Conservation (phyloP, 1,139 yeast species). For the Hemisphaericaspora xylanilytica region DNA sequence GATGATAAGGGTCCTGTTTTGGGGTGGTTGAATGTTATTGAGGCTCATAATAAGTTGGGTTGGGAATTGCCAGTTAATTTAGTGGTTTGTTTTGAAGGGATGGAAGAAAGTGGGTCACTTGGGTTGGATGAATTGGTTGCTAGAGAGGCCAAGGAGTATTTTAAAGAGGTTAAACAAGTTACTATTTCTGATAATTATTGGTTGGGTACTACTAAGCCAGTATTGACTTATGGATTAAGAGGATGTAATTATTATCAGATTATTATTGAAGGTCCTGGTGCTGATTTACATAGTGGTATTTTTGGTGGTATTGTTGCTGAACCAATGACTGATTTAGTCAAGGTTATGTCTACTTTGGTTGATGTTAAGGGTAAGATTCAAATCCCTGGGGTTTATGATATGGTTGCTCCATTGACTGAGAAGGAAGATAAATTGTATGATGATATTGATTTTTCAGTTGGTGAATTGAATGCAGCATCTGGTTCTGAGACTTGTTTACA, state of each 20-base stretch:
- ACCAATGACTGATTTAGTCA: slow-evolving; percentile 92
- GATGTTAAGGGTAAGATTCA: slow-evolving; percentile 76
- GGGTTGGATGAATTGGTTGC: slow-evolving; percentile 85
- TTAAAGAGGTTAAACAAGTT: slow-evolving; percentile 87
- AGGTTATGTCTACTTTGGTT: slow-evolving; percentile 73
- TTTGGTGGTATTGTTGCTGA: slow-evolving; percentile 97
- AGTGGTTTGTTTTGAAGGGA: slow-evolving; percentile 93
- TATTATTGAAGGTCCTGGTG: slow-evolving; percentile 83
- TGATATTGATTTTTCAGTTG: slow-evolving; percentile 77
- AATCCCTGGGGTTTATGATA: slow-evolving; percentile 85
- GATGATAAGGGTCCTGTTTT: slow-evolving; percentile 98
- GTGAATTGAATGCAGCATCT: slow-evolving; percentile 81
- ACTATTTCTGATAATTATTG: slow-evolving; percentile 98
- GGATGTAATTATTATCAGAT: slow-evolving; percentile 94
- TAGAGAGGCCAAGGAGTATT: slow-evolving; percentile 72
- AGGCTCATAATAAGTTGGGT: slow-evolving; percentile 84
- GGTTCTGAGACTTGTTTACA: slow-evolving; percentile 84
- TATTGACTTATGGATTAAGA: slow-evolving; percentile 93
- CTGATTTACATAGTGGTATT: slow-evolving; percentile 95
- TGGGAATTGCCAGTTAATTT: slow-evolving; percentile 91
- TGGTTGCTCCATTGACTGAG: slow-evolving; percentile 91
- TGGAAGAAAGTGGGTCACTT: slow-evolving; percentile 97
- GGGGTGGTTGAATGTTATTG: slow-evolving; percentile 92
- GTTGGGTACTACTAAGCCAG: slow-evolving; percentile 97
- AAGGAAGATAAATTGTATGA: slow-evolving; percentile 79